phyloP scores from a whole-genome alignment of 2,329 filamentous ascomycete species.

The Penicillium thymicola region DNA sequence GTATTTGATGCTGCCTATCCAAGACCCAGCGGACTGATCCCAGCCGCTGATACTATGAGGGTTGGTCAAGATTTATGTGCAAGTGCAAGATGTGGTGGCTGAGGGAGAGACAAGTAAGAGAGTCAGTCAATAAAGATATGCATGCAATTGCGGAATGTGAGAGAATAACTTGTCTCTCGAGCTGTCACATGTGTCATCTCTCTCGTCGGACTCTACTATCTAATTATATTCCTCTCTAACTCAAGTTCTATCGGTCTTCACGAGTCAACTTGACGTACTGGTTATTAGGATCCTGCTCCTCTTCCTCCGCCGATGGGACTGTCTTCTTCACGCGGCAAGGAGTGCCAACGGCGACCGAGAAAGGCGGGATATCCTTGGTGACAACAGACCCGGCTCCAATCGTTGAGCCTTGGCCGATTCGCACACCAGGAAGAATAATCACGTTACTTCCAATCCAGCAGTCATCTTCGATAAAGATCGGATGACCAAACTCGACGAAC shows the following conservation, averaged over 20 bases:
- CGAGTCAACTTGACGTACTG: constrained; percentile 10
- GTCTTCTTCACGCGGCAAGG: constrained; percentile 20
- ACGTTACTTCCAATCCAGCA: constrained; percentile 52
- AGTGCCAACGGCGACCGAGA: constrained; percentile 30
- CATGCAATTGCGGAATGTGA: too few species aligned
- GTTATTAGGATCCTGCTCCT: constrained; percentile 26
- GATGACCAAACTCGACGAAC: constrained; percentile 50
- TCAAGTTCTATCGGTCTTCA: neutral
- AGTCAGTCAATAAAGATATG: too few species aligned
- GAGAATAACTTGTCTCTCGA: too few species aligned
- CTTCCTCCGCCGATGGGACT: constrained; percentile 21
- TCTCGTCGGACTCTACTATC: too few species aligned
- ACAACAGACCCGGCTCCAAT: constrained; percentile 42
- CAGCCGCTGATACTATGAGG: too few species aligned
- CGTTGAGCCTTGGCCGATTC: constrained; percentile 42
- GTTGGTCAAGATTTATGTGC: too few species aligned
- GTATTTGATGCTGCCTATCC: too few species aligned
- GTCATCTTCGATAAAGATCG: constrained; percentile 48
- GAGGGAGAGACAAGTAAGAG: too few species aligned
- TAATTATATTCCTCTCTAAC: too few species aligned
- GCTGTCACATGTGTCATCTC: too few species aligned
- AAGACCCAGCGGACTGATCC: too few species aligned
- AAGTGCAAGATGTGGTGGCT: too few species aligned
- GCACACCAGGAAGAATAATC: constrained; percentile 43
- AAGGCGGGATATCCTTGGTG: constrained; percentile 36